Evolutionary conservation across 208 protist species (phyloP), one percentile per base, ranked within the genome.

Genomic region (Crithidia acanthocephali): DNA sequence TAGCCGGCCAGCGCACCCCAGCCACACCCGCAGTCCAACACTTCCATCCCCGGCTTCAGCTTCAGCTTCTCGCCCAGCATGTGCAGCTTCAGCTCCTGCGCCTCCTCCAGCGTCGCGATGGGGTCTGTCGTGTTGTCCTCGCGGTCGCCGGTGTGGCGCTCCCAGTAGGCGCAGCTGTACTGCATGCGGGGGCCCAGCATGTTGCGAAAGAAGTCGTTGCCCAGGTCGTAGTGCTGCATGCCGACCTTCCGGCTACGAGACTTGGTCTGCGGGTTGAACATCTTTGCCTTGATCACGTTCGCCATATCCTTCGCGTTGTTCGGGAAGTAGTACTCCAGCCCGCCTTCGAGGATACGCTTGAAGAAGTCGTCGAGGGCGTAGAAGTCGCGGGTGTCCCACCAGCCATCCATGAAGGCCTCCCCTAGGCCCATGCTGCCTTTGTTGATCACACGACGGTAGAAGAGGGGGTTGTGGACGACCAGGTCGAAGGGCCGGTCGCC

Each of bases 11-110:
- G 75, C 6, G 76, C 76, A n/a, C 90, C 90, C 90, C 90, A 95
- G 23, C 90, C 90, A 55, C 90, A 95, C 51, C 90, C 90, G 23
- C 91, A 83, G 71, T 95, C 90, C 16, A 95, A 78, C 68, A 95
- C 82, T 58, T 75, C 70, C 71, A 85, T 68, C 59, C 86, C 86
- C 15, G 78, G 53, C 74, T 85, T 76, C 51, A 95, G 75, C 27
- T 74, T 72, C 22, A 95, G 75, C 76, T 93, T 92, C 42, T 91
- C 81, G 30, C 85, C 89, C 44, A 95, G 84, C 80, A 89, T 88
- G 48, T 80, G 55, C 56, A 95, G 74, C 74, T 95, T 95, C 40
- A 82, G 71, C 37, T 68, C 30, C 81, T 95, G 90, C 55, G 90
- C 90, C 69, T 95, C 75, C 30, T 92, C 87, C 27, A 95, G 84